Percentiles rank a stretch among this genome's conserved stretches.
phyloP scores from a whole-genome alignment of 176 grass and related monocot genomes.

The Musa beccarii region DNA sequence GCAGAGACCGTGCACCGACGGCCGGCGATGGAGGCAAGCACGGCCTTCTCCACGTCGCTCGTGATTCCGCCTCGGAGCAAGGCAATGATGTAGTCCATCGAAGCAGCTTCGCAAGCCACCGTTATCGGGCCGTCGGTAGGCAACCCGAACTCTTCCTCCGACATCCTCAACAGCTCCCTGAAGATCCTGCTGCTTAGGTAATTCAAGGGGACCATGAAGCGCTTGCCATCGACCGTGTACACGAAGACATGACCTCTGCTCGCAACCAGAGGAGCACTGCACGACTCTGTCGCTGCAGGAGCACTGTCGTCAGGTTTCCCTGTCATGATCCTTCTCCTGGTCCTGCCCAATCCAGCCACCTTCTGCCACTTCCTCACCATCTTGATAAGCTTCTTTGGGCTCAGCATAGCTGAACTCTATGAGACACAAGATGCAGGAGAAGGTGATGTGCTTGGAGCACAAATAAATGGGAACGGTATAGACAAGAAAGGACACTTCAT shows the following conservation, averaged over 20 bases:
- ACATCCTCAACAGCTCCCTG: slow-evolving; percentile 25
- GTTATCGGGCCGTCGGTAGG: slow-evolving; percentile 31
- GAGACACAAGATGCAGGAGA: too few species aligned
- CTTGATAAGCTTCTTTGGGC: slow-evolving; percentile 24
- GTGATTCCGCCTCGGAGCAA: slow-evolving; percentile 19
- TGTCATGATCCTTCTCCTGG: slow-evolving; percentile 10
- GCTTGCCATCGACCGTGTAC: slow-evolving; percentile 25
- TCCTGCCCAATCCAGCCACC: slow-evolving; percentile 13
- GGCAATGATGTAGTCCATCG: slow-evolving; percentile 24
- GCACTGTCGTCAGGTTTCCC: slow-evolving; percentile 6
- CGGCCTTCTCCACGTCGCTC: slow-evolving; percentile 21
- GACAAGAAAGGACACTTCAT: too few species aligned
- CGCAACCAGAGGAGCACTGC: background rate
- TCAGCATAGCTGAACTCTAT: background rate
- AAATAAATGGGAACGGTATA: too few species aligned
- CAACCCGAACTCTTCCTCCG: slow-evolving; percentile 33
- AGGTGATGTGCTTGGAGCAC: too few species aligned
- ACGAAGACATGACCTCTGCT: slow-evolving; percentile 35
- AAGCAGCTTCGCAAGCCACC: slow-evolving; percentile 27
- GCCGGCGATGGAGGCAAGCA: slow-evolving; percentile 8
- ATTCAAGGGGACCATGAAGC: slow-evolving; percentile 29
- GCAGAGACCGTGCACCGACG: background rate
- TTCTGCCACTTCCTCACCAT: slow-evolving; percentile 31
- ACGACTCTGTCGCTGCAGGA: background rate
- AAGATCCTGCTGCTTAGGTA: slow-evolving; percentile 28